These are phyloP conservation scores for Aspergillus sp. DNA, from an alignment of 2,329 filamentous ascomycete genomes.

Conservation along the genomic window DNA sequence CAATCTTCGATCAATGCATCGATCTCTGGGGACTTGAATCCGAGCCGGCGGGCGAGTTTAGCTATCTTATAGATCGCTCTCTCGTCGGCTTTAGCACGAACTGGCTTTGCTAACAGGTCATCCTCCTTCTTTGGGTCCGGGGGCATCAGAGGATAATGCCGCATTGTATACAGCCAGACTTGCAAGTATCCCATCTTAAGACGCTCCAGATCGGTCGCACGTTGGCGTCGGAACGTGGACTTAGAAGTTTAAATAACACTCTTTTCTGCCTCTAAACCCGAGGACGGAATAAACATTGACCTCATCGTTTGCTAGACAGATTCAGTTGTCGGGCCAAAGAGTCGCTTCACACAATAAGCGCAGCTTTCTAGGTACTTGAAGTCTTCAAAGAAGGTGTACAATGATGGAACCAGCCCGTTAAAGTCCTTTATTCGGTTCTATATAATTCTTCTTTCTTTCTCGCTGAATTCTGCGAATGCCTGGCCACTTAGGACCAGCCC, in stretches of 20 bases:
- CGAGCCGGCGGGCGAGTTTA: conserved; percentile 10
- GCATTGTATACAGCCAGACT: conserved; percentile 22
- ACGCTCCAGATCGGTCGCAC: conserved; percentile 5
- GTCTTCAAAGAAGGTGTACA: neutral
- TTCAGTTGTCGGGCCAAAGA: neutral
- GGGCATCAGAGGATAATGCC: conserved; percentile 16
- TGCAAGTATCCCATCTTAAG: conserved; percentile 15
- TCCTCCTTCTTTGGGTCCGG: conserved; percentile 8
- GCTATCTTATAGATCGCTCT: conserved; percentile 14
- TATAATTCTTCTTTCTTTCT: neutral
- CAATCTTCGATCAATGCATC: conserved; percentile 8
- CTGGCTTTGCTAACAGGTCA: conserved; percentile 6
- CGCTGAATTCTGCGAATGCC: neutral
- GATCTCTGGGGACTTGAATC: conserved; percentile 13
- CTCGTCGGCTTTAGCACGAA: conserved; percentile 9
- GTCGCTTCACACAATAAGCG: neutral
- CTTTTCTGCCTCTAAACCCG: conserved; percentile 8
- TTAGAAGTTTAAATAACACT: neutral
- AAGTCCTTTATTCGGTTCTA: neutral
- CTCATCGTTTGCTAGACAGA: neutral
- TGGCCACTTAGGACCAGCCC: conserved; percentile 16
- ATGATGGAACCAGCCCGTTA: neutral
- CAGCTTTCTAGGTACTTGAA: neutral
- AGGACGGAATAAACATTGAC: conserved; percentile 5
- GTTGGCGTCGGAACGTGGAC: conserved; percentile 9